Evolutionary conservation across 768 basidiomycete species (phyloP).

Genomic region (Boletus rex-veris): DNA sequence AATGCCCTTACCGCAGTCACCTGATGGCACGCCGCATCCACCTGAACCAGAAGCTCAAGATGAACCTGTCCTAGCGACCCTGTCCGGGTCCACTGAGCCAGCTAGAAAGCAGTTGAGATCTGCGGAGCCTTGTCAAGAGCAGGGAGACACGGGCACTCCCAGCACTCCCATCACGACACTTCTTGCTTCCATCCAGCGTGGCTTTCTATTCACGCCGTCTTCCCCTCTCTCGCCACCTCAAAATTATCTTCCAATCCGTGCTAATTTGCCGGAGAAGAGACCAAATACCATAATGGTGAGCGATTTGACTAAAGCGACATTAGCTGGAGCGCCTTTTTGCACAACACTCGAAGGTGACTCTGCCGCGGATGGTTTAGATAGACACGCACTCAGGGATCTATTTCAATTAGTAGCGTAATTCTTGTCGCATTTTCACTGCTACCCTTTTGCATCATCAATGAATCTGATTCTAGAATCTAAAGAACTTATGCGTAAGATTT

Average conservation of each 20-base stretch:
- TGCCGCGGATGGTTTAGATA: conserved; percentile 16
- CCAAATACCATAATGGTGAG: background rate
- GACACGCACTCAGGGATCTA: conserved; percentile 23
- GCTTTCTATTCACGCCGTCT: conserved; percentile 65
- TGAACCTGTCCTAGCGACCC: background rate
- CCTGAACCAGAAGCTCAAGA: conserved; percentile 3
- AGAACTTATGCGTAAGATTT: background rate
- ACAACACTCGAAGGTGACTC: conserved; percentile 7
- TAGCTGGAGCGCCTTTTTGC: conserved; percentile 4
- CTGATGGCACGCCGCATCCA: conserved; percentile 2
- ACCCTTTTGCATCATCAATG: background rate
- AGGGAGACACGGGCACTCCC: conserved; percentile 9
- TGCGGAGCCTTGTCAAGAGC: conserved; percentile 1
- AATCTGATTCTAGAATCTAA: background rate
- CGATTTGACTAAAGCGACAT: background rate
- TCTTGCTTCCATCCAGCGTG: conserved; percentile 57
- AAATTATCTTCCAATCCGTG: conserved; percentile 32
- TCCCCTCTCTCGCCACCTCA: conserved; percentile 59
- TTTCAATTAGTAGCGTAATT: conserved; percentile 20
- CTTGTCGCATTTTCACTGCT: background rate
- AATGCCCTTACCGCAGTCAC: conserved; percentile 23
- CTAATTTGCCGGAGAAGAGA: conserved; percentile 4
- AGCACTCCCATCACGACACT: conserved; percentile 69
- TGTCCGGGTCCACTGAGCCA: background rate
- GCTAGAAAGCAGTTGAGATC: background rate